These are phyloP conservation scores for Trichocladium antarcticum DNA, from an alignment of 495 filamentous ascomycete species.

Conservation along the genomic window DNA sequence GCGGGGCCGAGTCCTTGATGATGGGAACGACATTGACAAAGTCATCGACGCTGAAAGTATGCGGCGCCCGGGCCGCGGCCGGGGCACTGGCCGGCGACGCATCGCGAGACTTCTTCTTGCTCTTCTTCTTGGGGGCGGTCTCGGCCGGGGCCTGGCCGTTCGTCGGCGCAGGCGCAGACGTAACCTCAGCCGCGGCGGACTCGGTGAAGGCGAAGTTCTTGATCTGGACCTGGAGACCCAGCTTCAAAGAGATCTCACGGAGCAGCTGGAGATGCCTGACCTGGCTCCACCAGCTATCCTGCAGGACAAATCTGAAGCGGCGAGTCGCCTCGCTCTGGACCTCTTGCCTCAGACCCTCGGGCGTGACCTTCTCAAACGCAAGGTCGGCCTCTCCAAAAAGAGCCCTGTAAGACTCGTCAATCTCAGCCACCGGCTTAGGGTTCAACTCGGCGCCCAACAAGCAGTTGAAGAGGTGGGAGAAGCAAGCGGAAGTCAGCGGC, in stretches of 20 bases:
- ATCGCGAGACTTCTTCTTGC: conserved; percentile 58
- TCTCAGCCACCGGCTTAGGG: conserved; percentile 58
- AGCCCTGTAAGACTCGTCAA: conserved; percentile 59
- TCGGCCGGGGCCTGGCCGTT: conserved; percentile 28
- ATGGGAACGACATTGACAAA: conserved; percentile 84
- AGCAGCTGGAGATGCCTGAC: conserved; percentile 72
- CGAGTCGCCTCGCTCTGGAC: conserved; percentile 59
- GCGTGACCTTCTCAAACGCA: conserved; percentile 63
- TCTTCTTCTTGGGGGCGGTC: conserved; percentile 46
- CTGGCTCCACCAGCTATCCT: conserved; percentile 50
- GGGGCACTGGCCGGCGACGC: conserved; percentile 42
- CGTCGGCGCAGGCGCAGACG: conserved; percentile 11
- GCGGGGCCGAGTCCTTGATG: conserved; percentile 84
- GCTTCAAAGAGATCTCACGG: conserved; percentile 78
- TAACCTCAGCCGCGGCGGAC: conserved; percentile 21
- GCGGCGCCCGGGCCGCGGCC: conserved; percentile 36
- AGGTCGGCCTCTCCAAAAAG: conserved; percentile 80
- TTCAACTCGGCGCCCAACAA: conserved; percentile 72
- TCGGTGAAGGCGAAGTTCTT: conserved; percentile 67
- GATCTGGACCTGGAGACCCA: conserved; percentile 78
- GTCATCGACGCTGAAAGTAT: conserved; percentile 73
- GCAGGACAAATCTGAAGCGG: conserved; percentile 67
- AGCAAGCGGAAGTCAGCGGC: conserved; percentile 60
- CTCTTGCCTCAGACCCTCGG: conserved; percentile 55
- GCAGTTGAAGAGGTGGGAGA: conserved; percentile 90